Conservation (phyloP, 2,329 filamentous ascomycete species). For the Aspergillus uvarum region DNA sequence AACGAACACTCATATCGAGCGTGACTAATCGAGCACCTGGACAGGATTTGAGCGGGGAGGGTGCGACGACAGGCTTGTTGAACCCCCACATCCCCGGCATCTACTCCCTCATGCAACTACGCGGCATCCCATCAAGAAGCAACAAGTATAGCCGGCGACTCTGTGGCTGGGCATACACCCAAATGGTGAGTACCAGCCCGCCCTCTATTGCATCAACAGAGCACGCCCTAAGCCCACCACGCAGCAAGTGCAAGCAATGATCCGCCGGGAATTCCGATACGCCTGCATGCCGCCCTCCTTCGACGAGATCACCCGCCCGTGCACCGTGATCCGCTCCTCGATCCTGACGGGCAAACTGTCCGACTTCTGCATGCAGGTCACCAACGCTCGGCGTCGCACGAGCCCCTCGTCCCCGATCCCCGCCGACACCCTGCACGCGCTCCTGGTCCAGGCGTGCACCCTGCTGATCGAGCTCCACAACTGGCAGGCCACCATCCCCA, state of each 20-base stretch:
- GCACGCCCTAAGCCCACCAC: background rate
- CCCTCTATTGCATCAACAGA: background rate
- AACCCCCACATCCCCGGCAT: slow-evolving; percentile 4
- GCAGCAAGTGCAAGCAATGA: slow-evolving; percentile 3
- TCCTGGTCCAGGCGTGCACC: background rate
- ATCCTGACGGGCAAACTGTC: slow-evolving; percentile 1
- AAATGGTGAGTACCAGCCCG: background rate
- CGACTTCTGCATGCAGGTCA: background rate
- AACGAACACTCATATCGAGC: background rate
- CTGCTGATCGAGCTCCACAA: background rate
- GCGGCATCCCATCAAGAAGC: background rate
- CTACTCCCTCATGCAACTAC: slow-evolving; percentile 2
- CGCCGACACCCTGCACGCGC: background rate
- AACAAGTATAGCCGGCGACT: background rate
- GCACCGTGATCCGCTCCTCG: background rate
- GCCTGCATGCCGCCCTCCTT: slow-evolving; percentile 1
- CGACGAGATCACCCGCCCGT: background rate
- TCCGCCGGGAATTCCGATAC: background rate
- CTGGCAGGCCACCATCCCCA: slow-evolving; percentile 1
- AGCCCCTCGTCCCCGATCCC: background rate
- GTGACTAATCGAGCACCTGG: background rate
- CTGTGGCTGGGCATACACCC: slow-evolving; percentile 1
- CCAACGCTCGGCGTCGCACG: background rate
- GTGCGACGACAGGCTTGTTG: background rate
- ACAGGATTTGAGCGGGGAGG: background rate